Evolutionary conservation across 768 basidiomycete species (phyloP).

Genomic region (Agrocybe chaxingu): DNA sequence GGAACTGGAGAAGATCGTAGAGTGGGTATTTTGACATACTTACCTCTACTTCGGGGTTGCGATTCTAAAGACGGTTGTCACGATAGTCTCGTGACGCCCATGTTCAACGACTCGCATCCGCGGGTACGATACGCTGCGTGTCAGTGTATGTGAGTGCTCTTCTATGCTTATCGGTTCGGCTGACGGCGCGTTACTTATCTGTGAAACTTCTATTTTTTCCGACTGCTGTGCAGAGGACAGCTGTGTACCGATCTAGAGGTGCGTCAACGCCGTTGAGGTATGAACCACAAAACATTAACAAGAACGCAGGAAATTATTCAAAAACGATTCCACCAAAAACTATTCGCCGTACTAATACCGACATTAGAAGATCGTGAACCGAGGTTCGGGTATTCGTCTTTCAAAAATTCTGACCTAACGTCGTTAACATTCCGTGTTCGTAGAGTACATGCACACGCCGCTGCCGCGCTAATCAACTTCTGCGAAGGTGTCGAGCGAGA

Average conservation of each 20-base stretch:
- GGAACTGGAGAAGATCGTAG: constrained; percentile 77
- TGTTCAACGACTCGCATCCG: constrained; percentile 79
- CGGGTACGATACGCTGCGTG: constrained; percentile 75
- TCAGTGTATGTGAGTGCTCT: constrained; percentile 71
- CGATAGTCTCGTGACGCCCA: constrained; percentile 65
- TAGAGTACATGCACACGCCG: constrained; percentile 85
- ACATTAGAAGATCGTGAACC: constrained; percentile 75
- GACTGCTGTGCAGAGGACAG: constrained; percentile 59
- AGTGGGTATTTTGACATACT: constrained; percentile 42
- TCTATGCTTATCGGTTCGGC: not conserved
- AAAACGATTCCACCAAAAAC: constrained; percentile 59
- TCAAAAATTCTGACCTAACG: not conserved
- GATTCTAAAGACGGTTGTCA: not conserved
- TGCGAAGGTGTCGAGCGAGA: constrained; percentile 82
- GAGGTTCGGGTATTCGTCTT: constrained; percentile 55
- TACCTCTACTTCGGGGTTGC: not conserved
- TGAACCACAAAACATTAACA: not conserved
- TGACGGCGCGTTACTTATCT: not conserved
- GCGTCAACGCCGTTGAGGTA: constrained; percentile 7
- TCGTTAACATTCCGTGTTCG: not conserved
- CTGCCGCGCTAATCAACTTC: constrained; percentile 87
- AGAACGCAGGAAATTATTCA: constrained; percentile 69
- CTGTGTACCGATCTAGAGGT: constrained; percentile 88
- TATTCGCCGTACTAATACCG: constrained; percentile 69
- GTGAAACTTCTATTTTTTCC: constrained; percentile 1